Evolutionary conservation across 495 filamentous ascomycete genomes (phyloP).

Genomic region (Tuber microsphaerosporum): DNA sequence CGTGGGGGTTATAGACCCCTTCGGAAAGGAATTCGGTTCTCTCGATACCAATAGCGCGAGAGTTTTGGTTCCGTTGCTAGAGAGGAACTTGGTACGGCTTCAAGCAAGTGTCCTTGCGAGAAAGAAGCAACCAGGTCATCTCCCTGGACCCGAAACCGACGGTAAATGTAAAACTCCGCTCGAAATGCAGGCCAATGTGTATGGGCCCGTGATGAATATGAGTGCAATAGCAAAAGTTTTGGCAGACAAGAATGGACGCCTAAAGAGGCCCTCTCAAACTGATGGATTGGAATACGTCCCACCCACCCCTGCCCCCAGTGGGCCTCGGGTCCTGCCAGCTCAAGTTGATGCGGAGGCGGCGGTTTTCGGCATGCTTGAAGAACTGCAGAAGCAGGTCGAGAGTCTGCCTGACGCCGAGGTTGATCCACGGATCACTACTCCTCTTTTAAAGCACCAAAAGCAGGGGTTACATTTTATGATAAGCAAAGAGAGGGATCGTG

Average conservation of each 20-base stretch:
- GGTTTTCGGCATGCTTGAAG: constrained; percentile 73
- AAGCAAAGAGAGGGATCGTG: constrained; percentile 62
- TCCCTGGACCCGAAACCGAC: constrained; percentile 48
- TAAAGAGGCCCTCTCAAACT: constrained; percentile 21
- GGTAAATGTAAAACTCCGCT: constrained; percentile 2
- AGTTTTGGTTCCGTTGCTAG: constrained; percentile 64
- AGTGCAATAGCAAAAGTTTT: constrained; percentile 59
- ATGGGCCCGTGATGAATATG: constrained; percentile 64
- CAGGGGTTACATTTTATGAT: constrained; percentile 86
- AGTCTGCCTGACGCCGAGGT: constrained; percentile 70
- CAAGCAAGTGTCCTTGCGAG: constrained; percentile 60
- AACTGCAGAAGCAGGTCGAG: constrained; percentile 50
- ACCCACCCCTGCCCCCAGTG: constrained; percentile 15
- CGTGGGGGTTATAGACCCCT: constrained; percentile 64
- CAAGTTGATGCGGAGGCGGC: constrained; percentile 72
- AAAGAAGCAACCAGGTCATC: constrained; percentile 52
- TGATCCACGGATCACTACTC: constrained; percentile 55
- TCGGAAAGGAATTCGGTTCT: constrained; percentile 63
- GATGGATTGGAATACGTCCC: constrained; percentile 23
- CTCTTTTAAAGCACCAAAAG: constrained; percentile 77
- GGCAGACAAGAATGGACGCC: constrained; percentile 23
- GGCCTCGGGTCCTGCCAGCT: constrained; percentile 43
- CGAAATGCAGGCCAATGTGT: constrained; percentile 50
- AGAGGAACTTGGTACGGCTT: constrained; percentile 57
- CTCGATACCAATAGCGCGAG: constrained; percentile 62